These are phyloP conservation scores for Ceratocystis colombiana DNA, from an alignment of 2,329 filamentous ascomycete genomes.

Conservation along the genomic window DNA sequence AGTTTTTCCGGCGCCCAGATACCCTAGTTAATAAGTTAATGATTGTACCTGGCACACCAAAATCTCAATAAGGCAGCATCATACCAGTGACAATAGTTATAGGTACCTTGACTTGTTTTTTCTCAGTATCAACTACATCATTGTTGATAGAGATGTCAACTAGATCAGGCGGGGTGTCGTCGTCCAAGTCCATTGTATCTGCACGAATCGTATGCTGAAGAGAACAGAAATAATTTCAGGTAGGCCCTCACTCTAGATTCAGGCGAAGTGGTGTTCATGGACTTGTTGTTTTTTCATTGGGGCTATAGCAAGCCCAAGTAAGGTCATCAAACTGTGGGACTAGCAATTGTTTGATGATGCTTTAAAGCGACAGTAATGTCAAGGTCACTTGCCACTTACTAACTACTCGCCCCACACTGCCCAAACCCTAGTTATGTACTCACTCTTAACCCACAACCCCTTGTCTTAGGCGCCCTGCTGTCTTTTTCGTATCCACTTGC, in stretches of 20 bases:
- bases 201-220: no score
- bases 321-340: no score
- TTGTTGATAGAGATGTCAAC: slow-evolving; percentile 38
- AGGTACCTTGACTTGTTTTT: slow-evolving; percentile 57
- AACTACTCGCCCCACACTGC: neutral
- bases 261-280: no score
- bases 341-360: no score
- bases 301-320: no score
- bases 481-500: slow-evolving; percentile 10
- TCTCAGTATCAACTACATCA: slow-evolving; percentile 35
- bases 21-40: slow-evolving; percentile 47
- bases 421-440: neutral
- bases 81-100: slow-evolving; percentile 75
- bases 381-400: neutral
- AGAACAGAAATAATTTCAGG: no score
- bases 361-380: no score
- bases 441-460: neutral
- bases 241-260: no score
- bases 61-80: neutral
- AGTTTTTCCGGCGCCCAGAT: slow-evolving; percentile 91
- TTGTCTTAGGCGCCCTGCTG: neutral
- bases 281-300: no score
- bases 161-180: slow-evolving; percentile 57
- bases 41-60: neutral
- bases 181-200: slow-evolving; percentile 50